A percentile compares a stretch with the other conserved stretches of the same genome.
These are phyloP conservation scores for Neurospora sp. DNA, from an alignment of 495 filamentous ascomycete genomes.

Conservation along the genomic window DNA sequence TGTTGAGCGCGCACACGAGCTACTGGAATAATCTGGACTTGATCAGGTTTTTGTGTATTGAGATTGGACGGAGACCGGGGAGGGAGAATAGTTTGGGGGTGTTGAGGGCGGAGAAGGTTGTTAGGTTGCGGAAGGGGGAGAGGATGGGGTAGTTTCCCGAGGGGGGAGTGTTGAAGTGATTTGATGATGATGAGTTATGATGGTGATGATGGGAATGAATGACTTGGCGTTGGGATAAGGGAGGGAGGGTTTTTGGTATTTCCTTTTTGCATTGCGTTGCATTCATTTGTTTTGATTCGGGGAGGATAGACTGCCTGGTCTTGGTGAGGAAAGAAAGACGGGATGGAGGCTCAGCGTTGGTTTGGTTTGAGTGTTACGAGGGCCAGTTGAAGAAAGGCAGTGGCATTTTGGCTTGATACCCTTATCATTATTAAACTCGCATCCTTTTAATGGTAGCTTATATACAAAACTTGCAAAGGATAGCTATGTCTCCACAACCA, in stretches of 20 bases:
- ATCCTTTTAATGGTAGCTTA: not conserved
- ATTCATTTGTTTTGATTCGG: not conserved
- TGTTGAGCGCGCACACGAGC: slow-evolving; percentile 91
- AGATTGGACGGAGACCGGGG: slow-evolving; percentile 70
- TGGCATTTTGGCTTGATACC: not conserved
- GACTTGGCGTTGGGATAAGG: not conserved
- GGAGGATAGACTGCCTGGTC: not conserved
- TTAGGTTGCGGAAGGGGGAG: slow-evolving; percentile 15
- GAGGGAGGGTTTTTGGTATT: not conserved
- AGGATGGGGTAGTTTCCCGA: not conserved
- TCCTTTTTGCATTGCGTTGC: not conserved
- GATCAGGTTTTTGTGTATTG: slow-evolving; percentile 73
- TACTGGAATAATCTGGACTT: slow-evolving; percentile 88
- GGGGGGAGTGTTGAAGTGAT: not conserved
- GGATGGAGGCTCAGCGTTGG: not conserved
- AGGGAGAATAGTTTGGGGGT: slow-evolving; percentile 51
- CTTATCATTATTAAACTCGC: not conserved
- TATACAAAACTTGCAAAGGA: not conserved
- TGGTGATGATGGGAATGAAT: not conserved
- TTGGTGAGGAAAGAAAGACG: not conserved
- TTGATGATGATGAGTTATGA: not conserved
- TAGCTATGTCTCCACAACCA: no score
- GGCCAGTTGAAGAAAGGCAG: not conserved
- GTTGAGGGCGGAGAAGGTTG: slow-evolving; percentile 68
- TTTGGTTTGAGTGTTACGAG: not conserved